These are phyloP conservation scores for Suhomyces wounanorum DNA, from an alignment of 1,139 yeast genomes.

Conservation along the genomic window DNA sequence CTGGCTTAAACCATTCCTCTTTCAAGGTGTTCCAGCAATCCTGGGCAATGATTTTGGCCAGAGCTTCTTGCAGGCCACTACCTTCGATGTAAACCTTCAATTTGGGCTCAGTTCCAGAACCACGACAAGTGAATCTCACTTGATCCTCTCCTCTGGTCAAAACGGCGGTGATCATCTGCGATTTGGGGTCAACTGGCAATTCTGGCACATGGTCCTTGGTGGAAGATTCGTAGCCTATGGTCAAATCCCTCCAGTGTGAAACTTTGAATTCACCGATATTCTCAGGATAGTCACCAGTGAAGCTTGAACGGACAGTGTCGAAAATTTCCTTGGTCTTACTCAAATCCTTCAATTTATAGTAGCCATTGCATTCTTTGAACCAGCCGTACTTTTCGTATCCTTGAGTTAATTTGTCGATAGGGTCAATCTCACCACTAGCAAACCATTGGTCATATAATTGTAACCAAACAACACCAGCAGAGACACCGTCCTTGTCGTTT, in stretches of 20 bases:
- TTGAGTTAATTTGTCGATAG: slow-evolving; percentile 52
- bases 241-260: slow-evolving; percentile 76
- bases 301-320: slow-evolving; percentile 46
- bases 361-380: slow-evolving; percentile 84
- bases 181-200: slow-evolving; percentile 67
- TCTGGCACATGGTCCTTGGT: slow-evolving; percentile 59
- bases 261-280: slow-evolving; percentile 58
- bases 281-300: slow-evolving; percentile 37
- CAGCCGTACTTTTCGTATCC: slow-evolving; percentile 73
- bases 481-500: slow-evolving; percentile 91
- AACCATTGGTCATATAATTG: slow-evolving; percentile 65
- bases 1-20: slow-evolving; percentile 63
- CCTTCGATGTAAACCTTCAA: slow-evolving; percentile 91
- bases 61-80: slow-evolving; percentile 33
- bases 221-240: slow-evolving; percentile 75
- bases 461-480: slow-evolving; percentile 78
- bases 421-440: slow-evolving; percentile 31
- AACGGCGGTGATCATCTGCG: slow-evolving; percentile 84
- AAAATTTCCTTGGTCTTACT: slow-evolving; percentile 56
- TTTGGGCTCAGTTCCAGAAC: slow-evolving; percentile 97
- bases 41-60: slow-evolving; percentile 55
- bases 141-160: slow-evolving; percentile 29
- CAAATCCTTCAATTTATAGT: slow-evolving; percentile 67
- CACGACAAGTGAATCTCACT: slow-evolving; percentile 82
- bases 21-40: slow-evolving; percentile 68